phyloP scores from a whole-genome alignment of 495 filamentous ascomycete genomes.

The Neurospora sp. region DNA sequence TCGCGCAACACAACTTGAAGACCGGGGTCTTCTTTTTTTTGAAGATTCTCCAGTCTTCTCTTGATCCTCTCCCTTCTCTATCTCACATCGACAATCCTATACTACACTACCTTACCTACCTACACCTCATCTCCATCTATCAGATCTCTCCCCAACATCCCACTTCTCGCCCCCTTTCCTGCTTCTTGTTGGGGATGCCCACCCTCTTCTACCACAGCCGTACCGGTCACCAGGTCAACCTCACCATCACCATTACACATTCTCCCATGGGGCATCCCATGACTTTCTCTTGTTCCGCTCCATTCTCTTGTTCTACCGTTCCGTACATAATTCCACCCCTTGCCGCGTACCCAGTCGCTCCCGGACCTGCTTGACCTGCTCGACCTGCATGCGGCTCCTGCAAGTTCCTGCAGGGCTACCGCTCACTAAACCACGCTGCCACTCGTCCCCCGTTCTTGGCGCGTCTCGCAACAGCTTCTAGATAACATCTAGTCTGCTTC shows the following conservation, averaged over 20 bases:
- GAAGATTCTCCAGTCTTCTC: neutral
- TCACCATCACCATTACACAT: neutral
- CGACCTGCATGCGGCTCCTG: constrained; percentile 26
- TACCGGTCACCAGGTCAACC: neutral
- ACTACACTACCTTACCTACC: neutral
- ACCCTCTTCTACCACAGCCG: neutral
- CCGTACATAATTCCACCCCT: neutral
- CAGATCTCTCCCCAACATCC: neutral
- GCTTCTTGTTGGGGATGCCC: neutral
- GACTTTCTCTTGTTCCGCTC: neutral
- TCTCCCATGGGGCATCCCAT: neutral
- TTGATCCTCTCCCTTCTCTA: neutral
- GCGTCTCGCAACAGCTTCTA: neutral
- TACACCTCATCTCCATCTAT: neutral
- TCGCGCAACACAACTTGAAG: neutral
- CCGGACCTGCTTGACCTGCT: constrained; percentile 4
- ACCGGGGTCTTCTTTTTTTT: neutral
- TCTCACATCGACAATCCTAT: neutral
- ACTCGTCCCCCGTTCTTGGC: constrained; percentile 9
- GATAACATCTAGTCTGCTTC: neutral
- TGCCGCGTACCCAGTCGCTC: constrained; percentile 1
- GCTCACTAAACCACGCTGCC: constrained; percentile 9
- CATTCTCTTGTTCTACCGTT: neutral
- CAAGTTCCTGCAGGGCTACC: constrained; percentile 19
- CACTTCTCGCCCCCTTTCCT: neutral